These are phyloP conservation scores for Rhodofomes roseus DNA, from an alignment of 1,284 basidiomycete genomes.

Conservation along the genomic window DNA sequence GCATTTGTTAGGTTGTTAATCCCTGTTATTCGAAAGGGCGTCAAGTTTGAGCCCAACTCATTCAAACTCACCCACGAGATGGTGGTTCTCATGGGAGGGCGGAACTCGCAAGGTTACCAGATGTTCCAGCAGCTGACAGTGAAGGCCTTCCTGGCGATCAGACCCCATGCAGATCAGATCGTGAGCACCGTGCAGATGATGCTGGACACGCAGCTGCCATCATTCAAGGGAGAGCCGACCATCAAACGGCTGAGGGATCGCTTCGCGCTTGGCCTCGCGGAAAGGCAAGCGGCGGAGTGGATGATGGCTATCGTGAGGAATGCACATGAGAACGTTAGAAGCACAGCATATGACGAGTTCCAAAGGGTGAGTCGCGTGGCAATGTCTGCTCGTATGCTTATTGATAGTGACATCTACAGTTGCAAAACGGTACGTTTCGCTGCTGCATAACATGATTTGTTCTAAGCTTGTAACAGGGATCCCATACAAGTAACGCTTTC, in stretches of 20 bases:
- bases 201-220: slow-evolving; percentile 92
- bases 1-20: not conserved
- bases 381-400: not conserved
- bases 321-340: slow-evolving; percentile 92
- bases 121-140: slow-evolving; percentile 93
- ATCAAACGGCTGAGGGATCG: slow-evolving; percentile 86
- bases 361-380: slow-evolving; percentile 59
- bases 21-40: slow-evolving; percentile 51
- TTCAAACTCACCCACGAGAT: slow-evolving; percentile 99
- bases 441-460: not conserved
- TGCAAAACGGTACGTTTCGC: slow-evolving; percentile 46
- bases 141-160: slow-evolving; percentile 93
- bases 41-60: slow-evolving; percentile 95
- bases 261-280: slow-evolving; percentile 81
- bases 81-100: slow-evolving; percentile 96
- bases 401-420: slow-evolving; percentile 25
- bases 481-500: slow-evolving; percentile 42
- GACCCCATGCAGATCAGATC: slow-evolving; percentile 89
- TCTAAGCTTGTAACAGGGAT: slow-evolving; percentile 34
- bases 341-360: slow-evolving; percentile 91
- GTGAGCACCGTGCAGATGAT: slow-evolving; percentile 89
- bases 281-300: slow-evolving; percentile 89
- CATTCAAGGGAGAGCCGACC: slow-evolving; percentile 94
- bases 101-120: slow-evolving; percentile 88
- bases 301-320: slow-evolving; percentile 89